Evolutionary conservation across 495 filamentous ascomycete species (phyloP).

Genomic region (Chaetomidium leptoderma): DNA sequence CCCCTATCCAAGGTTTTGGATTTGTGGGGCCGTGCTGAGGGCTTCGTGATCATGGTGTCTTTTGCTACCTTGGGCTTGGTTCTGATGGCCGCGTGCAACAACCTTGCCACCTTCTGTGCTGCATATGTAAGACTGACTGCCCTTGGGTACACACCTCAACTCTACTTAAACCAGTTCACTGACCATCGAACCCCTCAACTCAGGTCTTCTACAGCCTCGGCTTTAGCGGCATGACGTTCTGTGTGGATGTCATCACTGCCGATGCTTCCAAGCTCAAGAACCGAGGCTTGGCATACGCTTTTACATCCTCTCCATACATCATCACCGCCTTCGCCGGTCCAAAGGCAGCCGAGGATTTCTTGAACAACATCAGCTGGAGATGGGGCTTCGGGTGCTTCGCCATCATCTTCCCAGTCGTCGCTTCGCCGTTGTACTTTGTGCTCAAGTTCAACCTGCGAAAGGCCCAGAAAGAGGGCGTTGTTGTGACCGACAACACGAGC

Average conservation of each 20-base stretch:
- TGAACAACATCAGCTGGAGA: slow-evolving; percentile 46
- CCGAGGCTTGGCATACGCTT: slow-evolving; percentile 54
- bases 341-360: slow-evolving; percentile 38
- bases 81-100: slow-evolving; percentile 30
- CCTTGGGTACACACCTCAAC: neutral
- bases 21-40: slow-evolving; percentile 32
- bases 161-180: neutral
- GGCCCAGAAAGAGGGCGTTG: slow-evolving; percentile 38
- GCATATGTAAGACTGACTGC: slow-evolving; percentile 3
- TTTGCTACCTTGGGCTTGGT: slow-evolving; percentile 27
- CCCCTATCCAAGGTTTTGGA: slow-evolving; percentile 34
- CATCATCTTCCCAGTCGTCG: slow-evolving; percentile 50
- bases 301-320: slow-evolving; percentile 54
- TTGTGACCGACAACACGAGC: slow-evolving; percentile 24
- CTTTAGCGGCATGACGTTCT: slow-evolving; percentile 47
- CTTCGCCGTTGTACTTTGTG: slow-evolving; percentile 42
- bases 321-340: slow-evolving; percentile 50
- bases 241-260: slow-evolving; percentile 55
- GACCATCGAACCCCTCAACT: neutral
- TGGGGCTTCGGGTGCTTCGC: slow-evolving; percentile 57
- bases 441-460: slow-evolving; percentile 51
- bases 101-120: slow-evolving; percentile 30
- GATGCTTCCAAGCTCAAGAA: slow-evolving; percentile 56
- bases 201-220: slow-evolving; percentile 38
- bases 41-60: slow-evolving; percentile 24